phyloP scores from a whole-genome alignment of 106 monocot species.

The Narthecium ossifragum region DNA sequence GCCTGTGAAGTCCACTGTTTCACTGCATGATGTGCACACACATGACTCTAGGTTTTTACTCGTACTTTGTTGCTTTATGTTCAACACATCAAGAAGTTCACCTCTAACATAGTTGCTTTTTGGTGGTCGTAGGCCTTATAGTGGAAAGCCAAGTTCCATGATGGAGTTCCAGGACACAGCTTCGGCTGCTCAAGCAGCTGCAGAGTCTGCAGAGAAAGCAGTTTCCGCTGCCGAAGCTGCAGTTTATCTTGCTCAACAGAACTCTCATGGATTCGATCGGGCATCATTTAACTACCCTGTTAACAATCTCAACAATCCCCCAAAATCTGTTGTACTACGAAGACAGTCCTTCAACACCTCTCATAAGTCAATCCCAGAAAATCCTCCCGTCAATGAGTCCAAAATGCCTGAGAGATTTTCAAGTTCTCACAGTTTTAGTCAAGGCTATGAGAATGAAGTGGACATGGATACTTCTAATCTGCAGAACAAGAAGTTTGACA shows the following conservation, averaged over 20 bases:
- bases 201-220: constrained; percentile 60
- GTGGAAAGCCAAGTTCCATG: constrained; percentile 9
- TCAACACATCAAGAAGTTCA: not conserved
- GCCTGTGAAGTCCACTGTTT: constrained; percentile 34
- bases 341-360: constrained; percentile 10
- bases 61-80: not conserved
- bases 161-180: constrained; percentile 54
- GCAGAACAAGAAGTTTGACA: constrained; percentile 21
- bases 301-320: not conserved
- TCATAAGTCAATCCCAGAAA: constrained; percentile 6
- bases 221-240: constrained; percentile 65
- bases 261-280: constrained; percentile 16
- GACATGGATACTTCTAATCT: constrained; percentile 7
- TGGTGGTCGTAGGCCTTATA: constrained; percentile 6
- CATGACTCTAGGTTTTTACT: constrained; percentile 17
- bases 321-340: not conserved
- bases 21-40: constrained; percentile 10
- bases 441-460: constrained; percentile 12
- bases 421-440: constrained; percentile 24
- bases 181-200: constrained; percentile 70
- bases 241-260: constrained; percentile 44
- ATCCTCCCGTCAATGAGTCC: constrained; percentile 2
- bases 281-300: not conserved
- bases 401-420: constrained; percentile 4
- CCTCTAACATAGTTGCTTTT: not conserved